Conservation (phyloP, 2,329 filamentous ascomycete species). For the Pestalotiopsis sp. region DNA sequence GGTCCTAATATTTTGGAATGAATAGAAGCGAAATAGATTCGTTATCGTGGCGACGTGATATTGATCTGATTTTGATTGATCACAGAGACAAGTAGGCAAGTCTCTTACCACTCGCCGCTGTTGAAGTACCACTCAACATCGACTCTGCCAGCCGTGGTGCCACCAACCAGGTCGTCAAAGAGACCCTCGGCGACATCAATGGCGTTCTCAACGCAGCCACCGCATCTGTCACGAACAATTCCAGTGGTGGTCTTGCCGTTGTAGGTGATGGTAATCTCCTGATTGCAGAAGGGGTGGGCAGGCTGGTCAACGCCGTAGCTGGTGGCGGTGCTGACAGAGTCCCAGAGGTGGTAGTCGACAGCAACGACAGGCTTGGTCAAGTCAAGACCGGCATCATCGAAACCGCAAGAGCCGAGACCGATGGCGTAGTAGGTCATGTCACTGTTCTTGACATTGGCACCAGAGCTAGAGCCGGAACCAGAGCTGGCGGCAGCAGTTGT, state of each 20-base stretch:
- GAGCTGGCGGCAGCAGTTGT: slow-evolving; percentile 24
- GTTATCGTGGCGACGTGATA: slow-evolving; percentile 9
- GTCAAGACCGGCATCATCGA: slow-evolving; percentile 60
- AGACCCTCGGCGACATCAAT: slow-evolving; percentile 65
- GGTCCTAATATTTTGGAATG: slow-evolving; percentile 1
- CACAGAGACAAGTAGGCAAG: background rate
- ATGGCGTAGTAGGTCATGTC: slow-evolving; percentile 77
- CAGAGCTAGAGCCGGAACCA: slow-evolving; percentile 26
- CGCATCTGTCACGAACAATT: slow-evolving; percentile 75
- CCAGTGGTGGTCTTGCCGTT: slow-evolving; percentile 60
- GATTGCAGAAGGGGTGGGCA: slow-evolving; percentile 70
- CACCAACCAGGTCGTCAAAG: slow-evolving; percentile 56
- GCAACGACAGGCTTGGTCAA: slow-evolving; percentile 66
- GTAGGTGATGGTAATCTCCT: slow-evolving; percentile 64
- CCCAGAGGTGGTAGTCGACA: slow-evolving; percentile 58
- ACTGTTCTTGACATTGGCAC: slow-evolving; percentile 47
- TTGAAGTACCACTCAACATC: slow-evolving; percentile 35
- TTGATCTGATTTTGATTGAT: background rate
- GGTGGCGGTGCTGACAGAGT: slow-evolving; percentile 60
- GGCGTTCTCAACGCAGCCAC: slow-evolving; percentile 59
- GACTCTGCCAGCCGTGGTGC: slow-evolving; percentile 40
- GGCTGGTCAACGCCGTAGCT: slow-evolving; percentile 49
- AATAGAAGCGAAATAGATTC: slow-evolving; percentile 9
- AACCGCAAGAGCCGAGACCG: slow-evolving; percentile 71
- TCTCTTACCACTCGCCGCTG: slow-evolving; percentile 22